phyloP scores from a whole-genome alignment of 2,329 filamentous ascomycete species.

The Epichloe typhina region DNA sequence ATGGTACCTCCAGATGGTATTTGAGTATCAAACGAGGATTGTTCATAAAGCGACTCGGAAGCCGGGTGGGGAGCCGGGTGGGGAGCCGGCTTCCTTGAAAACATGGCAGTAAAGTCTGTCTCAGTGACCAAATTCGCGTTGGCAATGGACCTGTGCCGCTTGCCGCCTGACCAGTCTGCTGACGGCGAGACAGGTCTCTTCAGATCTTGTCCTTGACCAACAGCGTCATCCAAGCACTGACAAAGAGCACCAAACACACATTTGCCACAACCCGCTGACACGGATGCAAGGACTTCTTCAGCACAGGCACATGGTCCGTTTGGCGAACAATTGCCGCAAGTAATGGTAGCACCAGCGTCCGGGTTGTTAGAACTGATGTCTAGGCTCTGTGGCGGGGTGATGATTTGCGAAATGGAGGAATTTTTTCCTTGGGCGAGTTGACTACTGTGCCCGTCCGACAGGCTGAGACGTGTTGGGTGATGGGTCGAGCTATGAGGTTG shows the following conservation, averaged over 20 bases:
- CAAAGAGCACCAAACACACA: conserved; percentile 52
- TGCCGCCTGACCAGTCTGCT: conserved; percentile 31
- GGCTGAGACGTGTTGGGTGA: conserved; percentile 15
- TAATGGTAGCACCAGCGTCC: conserved; percentile 22
- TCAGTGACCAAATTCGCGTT: conserved; percentile 43
- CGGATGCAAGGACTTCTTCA: conserved; percentile 42
- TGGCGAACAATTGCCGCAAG: conserved; percentile 44
- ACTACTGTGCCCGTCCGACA: conserved; percentile 13
- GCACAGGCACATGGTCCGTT: conserved; percentile 44
- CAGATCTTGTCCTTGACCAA: conserved; percentile 22
- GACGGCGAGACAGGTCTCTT: conserved; percentile 39
- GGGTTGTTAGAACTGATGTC: conserved; percentile 16
- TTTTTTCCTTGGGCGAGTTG: conserved; percentile 21
- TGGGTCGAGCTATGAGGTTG: conserved; percentile 7
- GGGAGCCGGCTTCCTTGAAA: conserved; percentile 31
- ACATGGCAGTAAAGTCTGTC: conserved; percentile 61
- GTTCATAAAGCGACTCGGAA: conserved; percentile 2
- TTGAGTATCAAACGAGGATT: conserved; percentile 10
- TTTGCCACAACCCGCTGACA: conserved; percentile 47
- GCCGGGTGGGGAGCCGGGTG: background rate
- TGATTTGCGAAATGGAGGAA: conserved; percentile 44
- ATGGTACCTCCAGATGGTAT: conserved; percentile 23
- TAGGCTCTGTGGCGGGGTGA: conserved; percentile 36
- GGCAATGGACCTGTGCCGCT: conserved; percentile 35
- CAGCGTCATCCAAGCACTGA: conserved; percentile 48